These are phyloP conservation scores for Rubia yunnanensis DNA, from an alignment of 257 asterid genomes.

Conservation along the genomic window DNA sequence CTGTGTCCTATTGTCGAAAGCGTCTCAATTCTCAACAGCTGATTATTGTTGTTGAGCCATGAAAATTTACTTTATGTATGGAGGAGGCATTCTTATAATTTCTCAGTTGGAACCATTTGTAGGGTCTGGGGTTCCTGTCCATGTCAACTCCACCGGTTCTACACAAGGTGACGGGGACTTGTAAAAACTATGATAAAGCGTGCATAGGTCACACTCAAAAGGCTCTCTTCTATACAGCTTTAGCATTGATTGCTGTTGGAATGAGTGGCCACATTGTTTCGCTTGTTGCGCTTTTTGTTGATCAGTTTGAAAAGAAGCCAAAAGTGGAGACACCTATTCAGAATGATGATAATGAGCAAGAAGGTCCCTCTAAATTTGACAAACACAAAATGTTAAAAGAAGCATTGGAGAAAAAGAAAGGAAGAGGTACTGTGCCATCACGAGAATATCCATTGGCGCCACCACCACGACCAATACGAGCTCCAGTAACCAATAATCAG, in stretches of 20 bases:
- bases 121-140: constrained; percentile 45
- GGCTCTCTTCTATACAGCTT: constrained; percentile 33
- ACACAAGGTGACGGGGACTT: constrained; percentile 26
- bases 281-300: constrained; percentile 9
- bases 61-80: background rate
- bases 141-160: constrained; percentile 51
- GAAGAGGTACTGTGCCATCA: no score
- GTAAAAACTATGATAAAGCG: constrained; percentile 29
- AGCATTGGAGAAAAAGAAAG: background rate
- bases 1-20: no score
- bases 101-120: background rate
- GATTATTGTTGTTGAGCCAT: no score
- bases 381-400: background rate
- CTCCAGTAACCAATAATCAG: no score
- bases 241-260: constrained; percentile 40
- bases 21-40: no score
- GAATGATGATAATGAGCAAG: background rate
- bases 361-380: background rate
- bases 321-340: background rate
- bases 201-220: constrained; percentile 42
- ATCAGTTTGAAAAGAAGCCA: constrained; percentile 19
- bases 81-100: no score
- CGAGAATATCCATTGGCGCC: no score
- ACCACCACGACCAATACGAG: no score
- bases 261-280: constrained; percentile 29